phyloP scores from a whole-genome alignment of 305 asterid species.

The Solanum hybrid region DNA sequence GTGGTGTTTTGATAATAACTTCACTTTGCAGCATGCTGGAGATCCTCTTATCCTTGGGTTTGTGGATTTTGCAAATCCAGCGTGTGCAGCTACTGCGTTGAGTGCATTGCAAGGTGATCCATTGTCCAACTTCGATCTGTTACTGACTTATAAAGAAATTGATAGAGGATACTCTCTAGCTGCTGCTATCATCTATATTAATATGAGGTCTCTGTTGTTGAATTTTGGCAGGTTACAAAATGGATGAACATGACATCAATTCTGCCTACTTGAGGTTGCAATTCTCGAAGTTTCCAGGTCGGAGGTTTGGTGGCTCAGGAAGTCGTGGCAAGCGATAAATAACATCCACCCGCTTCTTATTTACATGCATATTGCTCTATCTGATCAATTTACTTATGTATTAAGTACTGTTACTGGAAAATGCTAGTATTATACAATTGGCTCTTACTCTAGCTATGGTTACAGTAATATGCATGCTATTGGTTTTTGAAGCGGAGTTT shows the following conservation, averaged over 20 bases:
- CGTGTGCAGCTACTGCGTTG: constrained; percentile 49
- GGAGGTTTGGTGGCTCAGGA: constrained; percentile 25
- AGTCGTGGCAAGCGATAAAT: constrained; percentile 31
- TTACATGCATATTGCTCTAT: not conserved
- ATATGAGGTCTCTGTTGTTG: not conserved
- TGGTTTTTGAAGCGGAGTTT: not conserved
- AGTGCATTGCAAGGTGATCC: constrained; percentile 38
- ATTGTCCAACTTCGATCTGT: too few species aligned
- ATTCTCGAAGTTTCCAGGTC: constrained; percentile 44
- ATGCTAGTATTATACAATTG: not conserved
- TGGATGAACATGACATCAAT: constrained; percentile 29
- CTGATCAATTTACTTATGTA: not conserved
- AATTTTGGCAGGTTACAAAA: constrained; percentile 32
- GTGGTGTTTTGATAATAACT: not conserved
- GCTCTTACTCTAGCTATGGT: not conserved
- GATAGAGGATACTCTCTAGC: not conserved
- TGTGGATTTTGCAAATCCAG: constrained; percentile 37
- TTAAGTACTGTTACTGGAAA: not conserved
- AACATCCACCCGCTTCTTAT: not conserved
- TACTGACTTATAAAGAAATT: not conserved
- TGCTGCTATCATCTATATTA: not conserved
- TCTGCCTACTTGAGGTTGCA: constrained; percentile 33
- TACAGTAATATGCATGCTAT: not conserved
- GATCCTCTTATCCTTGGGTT: constrained; percentile 43
- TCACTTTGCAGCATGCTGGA: constrained; percentile 35